phyloP scores from a whole-genome alignment of 345 rosid species.

The sweet orange (Citrus sinensis) region DNA sequence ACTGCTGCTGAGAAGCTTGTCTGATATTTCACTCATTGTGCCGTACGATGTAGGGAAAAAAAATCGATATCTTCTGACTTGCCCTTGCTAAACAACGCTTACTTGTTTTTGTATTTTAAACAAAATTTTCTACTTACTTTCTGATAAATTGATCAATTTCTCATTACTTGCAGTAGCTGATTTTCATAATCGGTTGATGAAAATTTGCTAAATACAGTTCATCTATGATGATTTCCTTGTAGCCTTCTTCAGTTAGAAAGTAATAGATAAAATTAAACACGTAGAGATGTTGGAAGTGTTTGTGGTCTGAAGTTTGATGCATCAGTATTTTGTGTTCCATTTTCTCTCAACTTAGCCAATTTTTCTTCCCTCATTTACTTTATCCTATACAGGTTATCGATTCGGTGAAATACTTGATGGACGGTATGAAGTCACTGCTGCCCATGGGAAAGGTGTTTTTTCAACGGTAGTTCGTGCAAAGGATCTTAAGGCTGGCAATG shows the following conservation, averaged over 20 bases:
- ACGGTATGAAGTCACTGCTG: slow-evolving; percentile 90
- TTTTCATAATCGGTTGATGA: not conserved
- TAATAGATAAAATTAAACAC: not conserved
- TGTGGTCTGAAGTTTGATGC: not conserved
- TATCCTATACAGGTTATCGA: slow-evolving; percentile 62
- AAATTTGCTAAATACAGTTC: not conserved
- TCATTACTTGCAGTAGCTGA: not conserved
- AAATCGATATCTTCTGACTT: not conserved
- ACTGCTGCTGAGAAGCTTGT: not conserved
- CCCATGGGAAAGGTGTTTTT: slow-evolving; percentile 98
- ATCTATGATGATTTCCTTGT: not conserved
- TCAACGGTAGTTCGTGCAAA: slow-evolving; percentile 93
- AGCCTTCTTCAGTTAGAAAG: not conserved
- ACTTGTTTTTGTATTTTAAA: not conserved
- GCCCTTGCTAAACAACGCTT: not conserved
- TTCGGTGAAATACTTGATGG: slow-evolving; percentile 95
- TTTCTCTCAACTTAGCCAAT: not conserved
- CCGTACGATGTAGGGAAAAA: not conserved
- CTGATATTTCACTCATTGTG: not conserved
- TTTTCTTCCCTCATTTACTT: not conserved
- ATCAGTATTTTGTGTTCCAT: not conserved
- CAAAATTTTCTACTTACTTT: not conserved
- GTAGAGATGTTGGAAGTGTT: not conserved
- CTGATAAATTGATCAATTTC: not conserved
- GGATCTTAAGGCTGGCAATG: slow-evolving; percentile 70